Conservation (phyloP, 2,329 filamentous ascomycete species). For the Alternaria sp. region DNA sequence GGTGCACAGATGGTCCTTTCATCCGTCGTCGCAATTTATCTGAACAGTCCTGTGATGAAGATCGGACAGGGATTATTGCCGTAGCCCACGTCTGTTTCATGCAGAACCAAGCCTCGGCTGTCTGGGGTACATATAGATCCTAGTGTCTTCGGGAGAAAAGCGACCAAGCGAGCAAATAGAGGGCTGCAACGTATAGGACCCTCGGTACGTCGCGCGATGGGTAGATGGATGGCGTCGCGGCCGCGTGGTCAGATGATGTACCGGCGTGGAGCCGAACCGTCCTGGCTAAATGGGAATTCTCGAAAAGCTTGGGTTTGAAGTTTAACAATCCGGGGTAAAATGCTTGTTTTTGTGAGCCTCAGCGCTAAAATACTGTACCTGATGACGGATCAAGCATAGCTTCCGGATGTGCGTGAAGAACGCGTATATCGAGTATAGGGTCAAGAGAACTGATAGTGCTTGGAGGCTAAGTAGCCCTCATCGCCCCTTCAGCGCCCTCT, state of each 20-base stretch:
- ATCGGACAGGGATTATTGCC: slow-evolving; percentile 37
- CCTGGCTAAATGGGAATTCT: slow-evolving; percentile 35
- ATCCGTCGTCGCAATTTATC: slow-evolving; percentile 45
- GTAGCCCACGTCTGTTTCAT: slow-evolving; percentile 29
- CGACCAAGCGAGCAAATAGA: slow-evolving; percentile 33
- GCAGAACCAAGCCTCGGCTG: slow-evolving; percentile 32
- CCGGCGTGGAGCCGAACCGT: slow-evolving; percentile 17
- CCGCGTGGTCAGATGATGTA: slow-evolving; percentile 18
- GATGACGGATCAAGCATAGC: background rate
- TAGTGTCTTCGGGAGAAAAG: slow-evolving; percentile 23
- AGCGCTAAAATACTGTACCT: slow-evolving; percentile 2
- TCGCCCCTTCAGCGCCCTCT: background rate
- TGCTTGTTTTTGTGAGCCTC: slow-evolving; percentile 16
- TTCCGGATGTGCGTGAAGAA: slow-evolving; percentile 13
- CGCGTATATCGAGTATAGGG: slow-evolving; percentile 1
- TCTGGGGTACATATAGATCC: slow-evolving; percentile 45
- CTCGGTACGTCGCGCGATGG: slow-evolving; percentile 17
- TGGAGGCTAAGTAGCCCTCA: background rate
- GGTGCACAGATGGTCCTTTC: slow-evolving; percentile 39
- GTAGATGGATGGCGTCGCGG: slow-evolving; percentile 15
- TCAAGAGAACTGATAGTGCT: background rate
- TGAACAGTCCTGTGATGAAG: slow-evolving; percentile 32
- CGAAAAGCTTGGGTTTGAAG: slow-evolving; percentile 11
- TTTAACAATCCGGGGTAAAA: slow-evolving; percentile 22
- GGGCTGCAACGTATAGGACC: slow-evolving; percentile 4